Base-by-base conservation (phyloP, 148 eudicot genomes). In the Amaranthus hypochondriacus region DNA sequence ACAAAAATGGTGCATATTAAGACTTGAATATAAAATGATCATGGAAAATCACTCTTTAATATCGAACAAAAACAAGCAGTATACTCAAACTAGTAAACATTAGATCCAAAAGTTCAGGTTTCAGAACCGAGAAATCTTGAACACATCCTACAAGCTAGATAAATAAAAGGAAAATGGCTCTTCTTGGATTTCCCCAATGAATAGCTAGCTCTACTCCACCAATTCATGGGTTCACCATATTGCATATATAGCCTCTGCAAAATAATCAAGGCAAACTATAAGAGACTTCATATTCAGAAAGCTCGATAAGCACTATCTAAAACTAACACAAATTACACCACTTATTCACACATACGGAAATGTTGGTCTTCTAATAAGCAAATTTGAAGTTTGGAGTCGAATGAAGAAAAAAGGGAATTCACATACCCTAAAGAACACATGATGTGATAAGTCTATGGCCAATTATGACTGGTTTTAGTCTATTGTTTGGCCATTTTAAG, bases 241-340 rank as follows among this genome's bases (percentile, higher is more conserved):
- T 67, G 43, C 42, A 21, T 39, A 5, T 12, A 46, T n/a, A 67
- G 50, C 50, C 56, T 47, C 73, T 70, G 73, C 43, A 70, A 54
- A 5, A 52, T n/a, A 52, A 2, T 56, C 49, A 50, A n/a, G 61
- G 39, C 61, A 15, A 73, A 62, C 61, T 6, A 39, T 47, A 9
- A 50, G 13, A 2, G 48, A 42, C 47, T 18, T 10, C 5, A 13
- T 5, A 56, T 14, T 56, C 5, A 0, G 58, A 12, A 28, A 28
- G 39, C 2, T 28, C 39, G 39, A 28, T 28, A 28, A 28, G 39
- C 7, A 13, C 4, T 14, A 56, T 14, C 59, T 56, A 2, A 56
- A 56, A 56, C 59, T 4, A 56, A 56, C 59, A 14, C 59, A 56
- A 18, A 5, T 12, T 12, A 18, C 2, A 28, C 59, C 59, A 56